Conservation (phyloP, 2,329 filamentous ascomycete genomes). For the Aspergillus amoenus region DNA sequence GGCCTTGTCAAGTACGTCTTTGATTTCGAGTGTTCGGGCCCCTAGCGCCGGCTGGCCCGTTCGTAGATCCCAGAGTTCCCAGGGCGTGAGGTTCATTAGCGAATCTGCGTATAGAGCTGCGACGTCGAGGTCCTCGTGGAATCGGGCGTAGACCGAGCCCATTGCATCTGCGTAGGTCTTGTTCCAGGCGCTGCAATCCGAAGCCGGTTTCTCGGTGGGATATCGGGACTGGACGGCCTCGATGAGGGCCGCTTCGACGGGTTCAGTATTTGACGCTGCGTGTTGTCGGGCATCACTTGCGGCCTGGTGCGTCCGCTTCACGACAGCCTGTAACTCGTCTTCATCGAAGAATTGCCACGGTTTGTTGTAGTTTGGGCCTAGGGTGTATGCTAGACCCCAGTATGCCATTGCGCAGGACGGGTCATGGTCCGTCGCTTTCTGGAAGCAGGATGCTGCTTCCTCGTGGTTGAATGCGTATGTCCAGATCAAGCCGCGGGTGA, state of each 20-base stretch:
- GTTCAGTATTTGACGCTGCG: constrained; percentile 10
- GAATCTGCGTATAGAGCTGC: constrained; percentile 63
- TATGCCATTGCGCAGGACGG: constrained; percentile 39
- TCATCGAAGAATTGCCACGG: constrained; percentile 71
- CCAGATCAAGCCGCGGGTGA: constrained; percentile 36
- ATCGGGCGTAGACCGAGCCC: constrained; percentile 53
- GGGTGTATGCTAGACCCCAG: constrained; percentile 57
- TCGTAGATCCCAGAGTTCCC: constrained; percentile 62
- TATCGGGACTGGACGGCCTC: constrained; percentile 63
- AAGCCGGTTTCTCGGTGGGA: constrained; percentile 51
- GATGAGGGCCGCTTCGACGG: constrained; percentile 62
- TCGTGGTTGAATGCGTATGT: constrained; percentile 43
- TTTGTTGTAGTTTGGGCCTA: constrained; percentile 79
- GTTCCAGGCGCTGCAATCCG: constrained; percentile 58
- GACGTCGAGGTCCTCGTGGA: constrained; percentile 62
- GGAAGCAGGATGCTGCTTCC: constrained; percentile 39
- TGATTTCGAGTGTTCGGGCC: constrained; percentile 59
- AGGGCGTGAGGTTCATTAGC: constrained; percentile 65
- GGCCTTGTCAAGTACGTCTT: constrained; percentile 58
- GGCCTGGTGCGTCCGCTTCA: constrained; percentile 51
- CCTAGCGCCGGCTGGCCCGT: constrained; percentile 57
- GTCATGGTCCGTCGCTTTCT: constrained; percentile 35
- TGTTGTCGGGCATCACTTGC: constrained; percentile 44
- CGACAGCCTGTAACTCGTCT: constrained; percentile 53
- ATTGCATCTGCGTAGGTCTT: constrained; percentile 62